Conservation (phyloP, 2,329 filamentous ascomycete species). For the Exserohilum turcica region DNA sequence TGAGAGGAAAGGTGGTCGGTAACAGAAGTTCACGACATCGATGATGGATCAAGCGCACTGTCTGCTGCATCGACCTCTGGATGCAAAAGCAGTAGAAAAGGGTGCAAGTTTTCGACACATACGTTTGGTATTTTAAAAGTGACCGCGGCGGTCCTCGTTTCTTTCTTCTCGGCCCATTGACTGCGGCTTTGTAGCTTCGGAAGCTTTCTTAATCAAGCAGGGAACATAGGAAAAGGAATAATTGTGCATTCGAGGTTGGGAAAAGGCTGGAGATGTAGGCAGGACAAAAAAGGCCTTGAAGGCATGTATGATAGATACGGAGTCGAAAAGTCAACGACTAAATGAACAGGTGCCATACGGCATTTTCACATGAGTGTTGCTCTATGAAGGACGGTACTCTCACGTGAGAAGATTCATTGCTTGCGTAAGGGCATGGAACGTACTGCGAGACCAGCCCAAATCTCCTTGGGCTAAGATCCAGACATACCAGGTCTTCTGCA, state of each 20-base stretch:
- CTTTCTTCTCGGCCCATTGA: background rate
- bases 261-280: no score
- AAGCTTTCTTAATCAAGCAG: background rate
- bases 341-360: no score
- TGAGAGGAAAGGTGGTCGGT: slow-evolving; percentile 3
- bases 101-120: background rate
- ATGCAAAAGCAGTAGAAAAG: background rate
- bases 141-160: background rate
- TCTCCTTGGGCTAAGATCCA: no score
- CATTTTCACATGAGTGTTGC: no score
- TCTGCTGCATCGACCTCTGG: background rate
- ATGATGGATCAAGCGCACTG: background rate
- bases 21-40: background rate
- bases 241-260: background rate
- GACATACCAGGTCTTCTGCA: no score
- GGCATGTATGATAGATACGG: background rate
- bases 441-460: no score
- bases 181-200: background rate
- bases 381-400: no score
- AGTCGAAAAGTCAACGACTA: no score
- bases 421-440: no score
- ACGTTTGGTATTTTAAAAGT: background rate
- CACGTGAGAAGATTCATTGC: no score
- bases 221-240: background rate
- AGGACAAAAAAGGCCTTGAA: background rate